Base-by-base conservation (phyloP, 2,329 filamentous ascomycete genomes). In the Ophiosphaerella narmari region DNA sequence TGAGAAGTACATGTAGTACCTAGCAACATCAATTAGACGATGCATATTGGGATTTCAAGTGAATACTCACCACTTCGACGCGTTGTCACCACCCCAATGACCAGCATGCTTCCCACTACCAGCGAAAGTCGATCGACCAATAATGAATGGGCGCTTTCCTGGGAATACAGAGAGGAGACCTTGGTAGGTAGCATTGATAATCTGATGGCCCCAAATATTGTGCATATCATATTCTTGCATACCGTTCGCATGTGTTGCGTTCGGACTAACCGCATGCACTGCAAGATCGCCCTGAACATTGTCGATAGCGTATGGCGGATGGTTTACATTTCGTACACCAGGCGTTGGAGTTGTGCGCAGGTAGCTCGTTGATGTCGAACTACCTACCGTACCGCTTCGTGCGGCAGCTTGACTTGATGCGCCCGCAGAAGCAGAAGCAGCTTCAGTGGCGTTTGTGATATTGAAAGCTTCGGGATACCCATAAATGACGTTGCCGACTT, bases 211-310 rank as follows among this genome's bases (percentile, higher is more conserved):
- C 41, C 55, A 93, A 1, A 94, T 74, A 65, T 90, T 94, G 78
- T 96, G 91, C 23, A 90, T 84, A 66, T 95, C 90, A 66, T 96
- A 96, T 67, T 95, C 88, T 35, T 83, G 70, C 1, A 84, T 78
- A 4, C 89, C 89, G 59, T 90, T 88, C 39, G 82, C 77, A 64
- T 94, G 89, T 2, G 87, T 91, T 0, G 90, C 87, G 62, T 94
- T 91, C 0, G 89, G 89, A 52, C 84, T 86, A 23, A 92, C 80
- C 1, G 89, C 88, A 61, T 90, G 85, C 2, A 86, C 85, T 13
- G 84, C 86, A 18, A 93, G 79, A 62, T 90, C 88, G 13, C 87
- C 88, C 37, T 88, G 81, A 35, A 85, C 82, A 67, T 92, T 83
- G 68, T 91, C 86, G 65, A 93, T 87, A 5, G 85, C 82, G 63